Conservation (phyloP, 1,284 basidiomycete genomes). For the Sporisorium exsertum region DNA sequence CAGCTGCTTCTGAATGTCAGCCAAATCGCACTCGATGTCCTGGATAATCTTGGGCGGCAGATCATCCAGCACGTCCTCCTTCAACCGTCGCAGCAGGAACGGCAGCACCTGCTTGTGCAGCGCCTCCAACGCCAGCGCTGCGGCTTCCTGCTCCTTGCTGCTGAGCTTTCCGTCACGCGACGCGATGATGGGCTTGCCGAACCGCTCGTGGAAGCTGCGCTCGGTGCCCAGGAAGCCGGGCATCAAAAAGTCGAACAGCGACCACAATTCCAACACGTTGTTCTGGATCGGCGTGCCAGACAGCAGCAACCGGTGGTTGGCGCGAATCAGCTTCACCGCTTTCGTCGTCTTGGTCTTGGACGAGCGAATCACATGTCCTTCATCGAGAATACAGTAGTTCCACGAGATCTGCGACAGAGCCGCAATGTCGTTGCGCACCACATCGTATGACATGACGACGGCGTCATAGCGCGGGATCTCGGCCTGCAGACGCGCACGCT, state of each 20-base stretch:
- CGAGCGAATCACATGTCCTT: slow-evolving; percentile 99
- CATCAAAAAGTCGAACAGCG: slow-evolving; percentile 99
- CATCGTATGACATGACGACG: slow-evolving; percentile 96
- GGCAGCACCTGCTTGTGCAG: slow-evolving; percentile 99
- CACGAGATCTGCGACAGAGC: slow-evolving; percentile 82
- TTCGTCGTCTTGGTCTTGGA: slow-evolving; percentile 97
- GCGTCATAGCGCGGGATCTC: slow-evolving; percentile 75
- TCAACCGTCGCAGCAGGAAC: slow-evolving; percentile 93
- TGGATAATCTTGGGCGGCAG: slow-evolving; percentile 99
- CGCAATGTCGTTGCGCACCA: slow-evolving; percentile 92
- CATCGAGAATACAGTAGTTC: slow-evolving; percentile 97
- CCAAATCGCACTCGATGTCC: slow-evolving; percentile 98
- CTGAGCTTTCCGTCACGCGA: slow-evolving; percentile 90
- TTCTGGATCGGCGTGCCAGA: slow-evolving; percentile 99
- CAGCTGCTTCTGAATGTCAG: slow-evolving; percentile 73
- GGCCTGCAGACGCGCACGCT: slow-evolving; percentile 75
- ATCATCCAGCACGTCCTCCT: slow-evolving; percentile 96
- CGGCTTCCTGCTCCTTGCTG: slow-evolving; percentile 88
- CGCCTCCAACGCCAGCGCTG: slow-evolving; percentile 86
- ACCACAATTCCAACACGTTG: slow-evolving; percentile 98
- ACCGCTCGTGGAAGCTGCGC: slow-evolving; percentile 92
- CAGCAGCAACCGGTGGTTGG: slow-evolving; percentile 91
- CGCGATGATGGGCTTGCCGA: slow-evolving; percentile 93
- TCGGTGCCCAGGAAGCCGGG: slow-evolving; percentile 97
- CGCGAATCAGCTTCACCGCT: slow-evolving; percentile 89